A percentile compares a stretch with the other conserved stretches of the same genome.
phyloP scores from a whole-genome alignment of 441 rosid species.

The Populus hybrid region DNA sequence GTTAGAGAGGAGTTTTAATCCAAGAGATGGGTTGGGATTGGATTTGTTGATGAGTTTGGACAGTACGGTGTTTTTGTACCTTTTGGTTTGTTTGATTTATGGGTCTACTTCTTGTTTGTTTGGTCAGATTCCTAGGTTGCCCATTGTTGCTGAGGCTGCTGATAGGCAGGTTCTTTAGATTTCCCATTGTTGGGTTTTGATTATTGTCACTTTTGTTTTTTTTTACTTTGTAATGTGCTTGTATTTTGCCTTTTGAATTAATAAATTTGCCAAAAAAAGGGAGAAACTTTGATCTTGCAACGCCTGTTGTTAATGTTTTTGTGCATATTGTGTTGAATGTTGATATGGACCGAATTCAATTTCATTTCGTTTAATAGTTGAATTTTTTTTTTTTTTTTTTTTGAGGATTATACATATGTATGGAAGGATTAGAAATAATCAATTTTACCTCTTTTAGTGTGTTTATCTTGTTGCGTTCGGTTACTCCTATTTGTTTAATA shows the following conservation, averaged over 20 bases:
- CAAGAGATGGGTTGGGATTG: constrained; percentile 69
- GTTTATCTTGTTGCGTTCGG: background rate
- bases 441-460: background rate
- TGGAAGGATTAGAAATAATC: background rate
- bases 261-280: background rate
- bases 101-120: constrained; percentile 82
- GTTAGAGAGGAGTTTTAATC: constrained; percentile 81
- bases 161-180: constrained; percentile 71
- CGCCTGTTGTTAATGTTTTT: background rate
- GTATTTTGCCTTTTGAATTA: background rate
- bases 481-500: background rate
- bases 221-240: constrained; percentile 11
- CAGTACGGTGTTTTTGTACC: constrained; percentile 84
- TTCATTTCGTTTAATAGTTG: background rate
- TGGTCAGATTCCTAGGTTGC: constrained; percentile 86
- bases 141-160: constrained; percentile 96
- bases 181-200: constrained; percentile 9
- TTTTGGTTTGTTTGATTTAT: constrained; percentile 78
- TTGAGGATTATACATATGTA: background rate
- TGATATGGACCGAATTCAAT: background rate
- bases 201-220: background rate
- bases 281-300: background rate
- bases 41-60: constrained; percentile 91
- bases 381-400: no score
- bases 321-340: background rate